Conservation (phyloP, 2,329 filamentous ascomycete species). For the Emergomyces orientalis region DNA sequence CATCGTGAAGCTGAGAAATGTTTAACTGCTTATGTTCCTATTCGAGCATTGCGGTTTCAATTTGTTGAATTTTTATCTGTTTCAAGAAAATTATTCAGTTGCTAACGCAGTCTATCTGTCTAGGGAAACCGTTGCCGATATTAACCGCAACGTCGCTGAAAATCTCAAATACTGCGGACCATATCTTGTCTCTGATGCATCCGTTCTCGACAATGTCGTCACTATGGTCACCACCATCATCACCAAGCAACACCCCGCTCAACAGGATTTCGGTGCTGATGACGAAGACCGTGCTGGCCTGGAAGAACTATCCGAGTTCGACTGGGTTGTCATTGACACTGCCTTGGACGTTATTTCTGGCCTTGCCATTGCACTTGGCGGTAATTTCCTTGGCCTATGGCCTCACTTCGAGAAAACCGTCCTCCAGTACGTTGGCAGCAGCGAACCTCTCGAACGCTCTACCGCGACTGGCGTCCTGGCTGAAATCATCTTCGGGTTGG, state of each 20-base stretch:
- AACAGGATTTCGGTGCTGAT: conserved; percentile 77
- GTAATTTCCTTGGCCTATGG: conserved; percentile 78
- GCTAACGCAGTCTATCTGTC: conserved; percentile 35
- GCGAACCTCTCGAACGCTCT: conserved; percentile 77
- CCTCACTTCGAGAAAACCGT: conserved; percentile 92
- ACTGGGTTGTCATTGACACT: conserved; percentile 94
- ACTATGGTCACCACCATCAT: conserved; percentile 69
- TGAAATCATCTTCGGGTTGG: conserved; percentile 82
- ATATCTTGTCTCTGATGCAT: conserved; percentile 64
- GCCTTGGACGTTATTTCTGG: conserved; percentile 84
- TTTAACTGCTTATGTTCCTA: conserved; percentile 22
- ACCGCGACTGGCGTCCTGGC: conserved; percentile 87
- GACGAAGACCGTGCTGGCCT: conserved; percentile 66
- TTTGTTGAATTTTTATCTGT: conserved; percentile 17
- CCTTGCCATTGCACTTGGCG: conserved; percentile 70
- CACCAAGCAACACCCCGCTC: conserved; percentile 83
- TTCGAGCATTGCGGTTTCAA: conserved; percentile 31
- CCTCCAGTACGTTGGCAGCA: conserved; percentile 76
- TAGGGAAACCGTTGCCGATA: conserved; percentile 82
- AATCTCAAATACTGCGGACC: conserved; percentile 88
- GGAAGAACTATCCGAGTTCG: conserved; percentile 81
- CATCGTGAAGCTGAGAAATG: conserved; percentile 23
- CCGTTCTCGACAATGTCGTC: conserved; percentile 65
- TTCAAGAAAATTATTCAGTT: conserved; percentile 16
- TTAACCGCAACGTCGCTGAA: conserved; percentile 86